phyloP scores from a whole-genome alignment of 139 green algal genomes.

The Chlamydomonas asymmetrica region DNA sequence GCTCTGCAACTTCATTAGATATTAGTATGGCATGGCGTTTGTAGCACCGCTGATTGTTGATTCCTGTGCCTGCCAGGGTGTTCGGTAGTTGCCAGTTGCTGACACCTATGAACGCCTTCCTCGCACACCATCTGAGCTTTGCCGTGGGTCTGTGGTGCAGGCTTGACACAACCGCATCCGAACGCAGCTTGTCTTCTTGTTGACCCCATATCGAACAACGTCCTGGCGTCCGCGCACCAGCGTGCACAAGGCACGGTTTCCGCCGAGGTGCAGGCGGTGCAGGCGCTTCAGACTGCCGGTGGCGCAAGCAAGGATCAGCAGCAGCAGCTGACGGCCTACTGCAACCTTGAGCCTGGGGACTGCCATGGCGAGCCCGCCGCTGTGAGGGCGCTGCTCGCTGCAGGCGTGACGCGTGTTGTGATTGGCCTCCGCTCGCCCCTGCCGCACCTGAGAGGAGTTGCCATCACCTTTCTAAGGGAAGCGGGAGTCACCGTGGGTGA shows the following conservation, averaged over 20 bases:
- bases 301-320: slow-evolving; percentile 36
- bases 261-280: slow-evolving; percentile 65
- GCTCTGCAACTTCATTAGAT: neutral
- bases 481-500: slow-evolving; percentile 81
- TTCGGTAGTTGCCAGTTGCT: neutral
- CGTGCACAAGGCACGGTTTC: slow-evolving; percentile 74
- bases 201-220: slow-evolving; percentile 22
- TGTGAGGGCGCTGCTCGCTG: slow-evolving; percentile 70
- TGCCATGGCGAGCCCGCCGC: slow-evolving; percentile 82
- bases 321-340: slow-evolving; percentile 93
- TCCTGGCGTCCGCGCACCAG: slow-evolving; percentile 61
- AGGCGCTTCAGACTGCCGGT: slow-evolving; percentile 35
- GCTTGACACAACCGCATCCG: slow-evolving; percentile 77
- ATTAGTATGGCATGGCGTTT: neutral
- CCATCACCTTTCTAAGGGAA: slow-evolving; percentile 57
- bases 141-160: neutral
- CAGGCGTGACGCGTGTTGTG: slow-evolving; percentile 83
- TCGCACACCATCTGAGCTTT: neutral
- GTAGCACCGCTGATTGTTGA: neutral
- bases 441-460: slow-evolving; percentile 63
- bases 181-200: slow-evolving; percentile 81
- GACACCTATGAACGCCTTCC: neutral
- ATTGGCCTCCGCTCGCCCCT: slow-evolving; percentile 92
- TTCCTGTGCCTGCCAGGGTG: neutral
- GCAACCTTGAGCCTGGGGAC: slow-evolving; percentile 91